Percentiles rank a stretch among this genome's conserved stretches.
Conservation (phyloP, 2,329 filamentous ascomycete genomes). For the Cercospora sp. region DNA sequence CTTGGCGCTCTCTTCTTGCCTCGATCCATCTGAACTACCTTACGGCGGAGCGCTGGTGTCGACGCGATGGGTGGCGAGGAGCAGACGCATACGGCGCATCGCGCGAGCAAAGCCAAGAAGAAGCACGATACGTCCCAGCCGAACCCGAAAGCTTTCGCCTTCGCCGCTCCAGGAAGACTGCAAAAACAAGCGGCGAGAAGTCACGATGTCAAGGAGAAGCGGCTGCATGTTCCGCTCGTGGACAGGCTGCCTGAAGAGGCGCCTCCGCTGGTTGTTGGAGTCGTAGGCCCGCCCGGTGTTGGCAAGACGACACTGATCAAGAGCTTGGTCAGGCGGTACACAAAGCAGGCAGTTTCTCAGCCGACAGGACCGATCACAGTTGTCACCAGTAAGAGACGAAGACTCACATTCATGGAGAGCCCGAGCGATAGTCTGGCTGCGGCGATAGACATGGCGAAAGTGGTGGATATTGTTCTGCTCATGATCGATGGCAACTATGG, state of each 20-base stretch:
- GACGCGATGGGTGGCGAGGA: slow-evolving; percentile 47
- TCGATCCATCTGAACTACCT: not conserved
- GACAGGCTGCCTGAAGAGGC: slow-evolving; percentile 95
- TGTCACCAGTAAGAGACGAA: slow-evolving; percentile 92
- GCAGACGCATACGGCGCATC: slow-evolving; percentile 81
- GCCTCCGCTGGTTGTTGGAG: slow-evolving; percentile 85
- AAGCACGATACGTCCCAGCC: slow-evolving; percentile 60
- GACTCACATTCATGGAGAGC: slow-evolving; percentile 93
- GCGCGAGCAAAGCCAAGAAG: slow-evolving; percentile 88
- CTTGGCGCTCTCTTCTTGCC: slow-evolving; percentile 13
- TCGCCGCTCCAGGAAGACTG: slow-evolving; percentile 76
- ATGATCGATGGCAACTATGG: slow-evolving; percentile 99
- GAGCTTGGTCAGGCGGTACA: slow-evolving; percentile 88
- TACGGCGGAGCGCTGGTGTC: not conserved
- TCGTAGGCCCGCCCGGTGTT: slow-evolving; percentile 90
- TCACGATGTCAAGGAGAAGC: slow-evolving; percentile 87
- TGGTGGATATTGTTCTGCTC: slow-evolving; percentile 92
- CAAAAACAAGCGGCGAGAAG: slow-evolving; percentile 72
- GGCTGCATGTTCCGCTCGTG: slow-evolving; percentile 92
- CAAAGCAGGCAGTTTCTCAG: slow-evolving; percentile 88
- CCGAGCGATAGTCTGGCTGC: slow-evolving; percentile 89
- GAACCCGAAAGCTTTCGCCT: slow-evolving; percentile 90
- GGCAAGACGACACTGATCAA: slow-evolving; percentile 96
- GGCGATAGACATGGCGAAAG: slow-evolving; percentile 96
- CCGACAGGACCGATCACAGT: slow-evolving; percentile 92